Evolutionary conservation across 1,284 basidiomycete genomes (phyloP), one percentile per base, ranked within the genome.

Genomic region (Austroboletus rostrupii): DNA sequence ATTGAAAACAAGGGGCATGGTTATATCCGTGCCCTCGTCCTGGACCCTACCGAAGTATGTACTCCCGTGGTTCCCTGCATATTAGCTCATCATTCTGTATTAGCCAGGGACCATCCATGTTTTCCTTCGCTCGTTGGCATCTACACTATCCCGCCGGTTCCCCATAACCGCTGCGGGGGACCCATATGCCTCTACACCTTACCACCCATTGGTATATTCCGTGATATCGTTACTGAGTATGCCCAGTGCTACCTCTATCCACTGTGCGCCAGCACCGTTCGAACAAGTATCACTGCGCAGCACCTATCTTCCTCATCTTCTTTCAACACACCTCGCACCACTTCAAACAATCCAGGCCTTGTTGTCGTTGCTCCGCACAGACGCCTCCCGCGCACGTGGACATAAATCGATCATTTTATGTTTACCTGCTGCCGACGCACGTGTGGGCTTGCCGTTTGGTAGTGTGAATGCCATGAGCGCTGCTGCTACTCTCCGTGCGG

Each of bases 141-240:
- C 89, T 0, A 83, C 88, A 1, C 75, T 92, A 10, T 86, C 86
- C n/a, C 81, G 88, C 51, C 79, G 82, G 38, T 92, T 91, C 71
- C 90, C 90, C 3, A 77, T 90, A 56, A 83, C 79, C 36, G 69
- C 81, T 14, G 72, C 85, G 0, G 90, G 90, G 28, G 90, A 92
- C 62, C 89, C 90, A 2, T 88, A 84, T 61, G 80, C 77, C 17
- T 72, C 82, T 1, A 77, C 82, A 19, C 72, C 80, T 11, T 69
- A 80, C 4, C 78, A 82, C 54, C 80, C 84, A 9, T 81, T 85
- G 64, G 75, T 90, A 35, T 80, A 85, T 55, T 85, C 86, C 19
- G 71, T 89, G 54, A 74, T 90, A 53, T 88, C 84, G 20, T 73
- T 90, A 21, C 71, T 90, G 44, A 79, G 83, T 17, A 74, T 90